Base-by-base conservation (phyloP, 2,329 filamentous ascomycete species). In the Fusarium lateritium region DNA sequence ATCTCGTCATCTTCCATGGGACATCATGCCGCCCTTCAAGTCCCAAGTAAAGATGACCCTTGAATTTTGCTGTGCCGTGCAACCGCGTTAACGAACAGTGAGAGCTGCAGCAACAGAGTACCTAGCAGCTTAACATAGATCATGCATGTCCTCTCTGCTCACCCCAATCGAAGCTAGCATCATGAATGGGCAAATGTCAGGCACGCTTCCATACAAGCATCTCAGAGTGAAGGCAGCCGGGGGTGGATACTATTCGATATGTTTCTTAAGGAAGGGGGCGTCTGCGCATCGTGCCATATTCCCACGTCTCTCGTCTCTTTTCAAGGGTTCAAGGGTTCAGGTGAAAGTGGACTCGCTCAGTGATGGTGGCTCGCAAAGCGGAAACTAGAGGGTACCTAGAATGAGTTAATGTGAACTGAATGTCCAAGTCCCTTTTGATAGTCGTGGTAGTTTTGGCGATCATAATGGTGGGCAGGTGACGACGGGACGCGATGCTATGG, bases 81-180 rank as follows among this genome's bases (percentile, higher is more conserved):
- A 49, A 33, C 26, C 40, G 33, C 40, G 26, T 43, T 34, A 42
- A 49, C 61, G 47, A 65, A 36, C 55, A 52, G 44, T 47, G 26
- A 36, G 47, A 22, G 43, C 46, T 52, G 46, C 39, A 55, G 40
- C 28, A 38, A 34, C 10, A 42, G 26, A 33, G 34, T n/a, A 46
- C 33, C 14, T 21, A 51, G 21, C n/a, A 43, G 38, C 43, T 24
- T 40, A 45, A 46, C 49, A 38, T 50, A 59, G 55, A 33, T 46
- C 42, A 49, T 72, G 63, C 63, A 65, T 60, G 59, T 59, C 52
- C 17, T 24, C 40, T 59, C 62, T 67, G 51, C 51, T 59, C 63
- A 62, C 63, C 44, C 68, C 58, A 67, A 74, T 74, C 69, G 69
- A 59, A 69, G 67, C 70, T 72, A 73, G 63, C 59, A 73, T 72